Evolutionary conservation across 2,329 filamentous ascomycete species (phyloP).

Genomic region (Penicillium sp.): DNA sequence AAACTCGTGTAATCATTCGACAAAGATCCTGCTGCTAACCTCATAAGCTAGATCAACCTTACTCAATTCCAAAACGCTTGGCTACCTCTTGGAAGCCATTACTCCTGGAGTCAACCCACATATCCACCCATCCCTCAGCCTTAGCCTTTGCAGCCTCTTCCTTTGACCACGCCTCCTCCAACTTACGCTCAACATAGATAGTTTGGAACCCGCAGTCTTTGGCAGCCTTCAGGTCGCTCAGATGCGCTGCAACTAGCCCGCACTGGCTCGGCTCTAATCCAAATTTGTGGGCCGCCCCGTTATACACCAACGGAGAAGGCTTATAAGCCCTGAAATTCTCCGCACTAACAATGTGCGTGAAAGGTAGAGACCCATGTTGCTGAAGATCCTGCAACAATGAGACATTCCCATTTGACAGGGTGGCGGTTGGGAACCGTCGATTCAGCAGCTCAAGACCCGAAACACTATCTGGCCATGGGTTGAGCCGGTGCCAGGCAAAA

Average conservation of each 20-base stretch:
- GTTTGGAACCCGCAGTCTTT: slow-evolving; percentile 64
- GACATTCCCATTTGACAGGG: slow-evolving; percentile 73
- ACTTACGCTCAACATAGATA: slow-evolving; percentile 68
- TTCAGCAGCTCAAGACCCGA: slow-evolving; percentile 58
- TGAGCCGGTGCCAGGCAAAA: slow-evolving; percentile 69
- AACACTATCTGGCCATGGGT: slow-evolving; percentile 65
- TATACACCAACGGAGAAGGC: slow-evolving; percentile 66
- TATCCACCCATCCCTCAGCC: slow-evolving; percentile 62
- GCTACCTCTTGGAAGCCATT: slow-evolving; percentile 56
- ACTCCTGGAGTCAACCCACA: slow-evolving; percentile 56
- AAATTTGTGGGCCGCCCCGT: slow-evolving; percentile 62
- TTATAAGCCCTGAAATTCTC: slow-evolving; percentile 76
- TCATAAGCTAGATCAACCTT: not conserved
- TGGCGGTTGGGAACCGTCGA: slow-evolving; percentile 59
- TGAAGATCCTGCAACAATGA: slow-evolving; percentile 66
- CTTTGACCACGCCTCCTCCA: slow-evolving; percentile 62
- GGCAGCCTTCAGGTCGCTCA: slow-evolving; percentile 67
- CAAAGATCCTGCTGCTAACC: not conserved
- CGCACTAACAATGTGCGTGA: slow-evolving; percentile 62
- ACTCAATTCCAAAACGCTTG: slow-evolving; percentile 44
- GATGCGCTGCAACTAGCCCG: slow-evolving; percentile 75
- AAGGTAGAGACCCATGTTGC: slow-evolving; percentile 58
- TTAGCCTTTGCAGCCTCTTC: slow-evolving; percentile 54
- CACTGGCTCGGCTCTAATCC: slow-evolving; percentile 60
- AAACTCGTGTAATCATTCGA: not conserved